A percentile compares a stretch with the other conserved stretches of the same genome.
phyloP scores from a whole-genome alignment of 495 filamentous ascomycete species.

The Stereocaulon alpinum region DNA sequence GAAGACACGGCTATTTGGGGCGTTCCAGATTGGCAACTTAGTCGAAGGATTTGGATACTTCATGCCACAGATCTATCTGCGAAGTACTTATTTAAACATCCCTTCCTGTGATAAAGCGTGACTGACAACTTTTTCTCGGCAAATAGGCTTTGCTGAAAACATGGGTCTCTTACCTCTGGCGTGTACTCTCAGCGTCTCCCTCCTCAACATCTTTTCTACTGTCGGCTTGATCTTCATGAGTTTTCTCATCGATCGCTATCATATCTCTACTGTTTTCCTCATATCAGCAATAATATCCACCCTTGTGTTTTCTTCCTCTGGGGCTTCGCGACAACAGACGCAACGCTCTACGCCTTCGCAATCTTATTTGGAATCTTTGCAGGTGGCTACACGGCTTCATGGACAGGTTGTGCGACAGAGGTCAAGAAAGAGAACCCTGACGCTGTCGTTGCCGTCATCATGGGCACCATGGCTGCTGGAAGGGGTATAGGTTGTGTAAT shows the following conservation, averaged over 20 bases:
- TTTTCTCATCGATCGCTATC: background rate
- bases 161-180: background rate
- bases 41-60: slow-evolving; percentile 51
- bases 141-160: background rate
- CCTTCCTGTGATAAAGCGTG: background rate
- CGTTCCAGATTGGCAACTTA: slow-evolving; percentile 44
- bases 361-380: slow-evolving; percentile 56
- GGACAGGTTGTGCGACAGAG: slow-evolving; percentile 46
- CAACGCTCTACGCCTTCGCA: slow-evolving; percentile 47
- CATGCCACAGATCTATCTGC: slow-evolving; percentile 50
- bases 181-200: background rate
- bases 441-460: slow-evolving; percentile 34
- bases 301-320: slow-evolving; percentile 52
- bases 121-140: background rate
- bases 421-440: slow-evolving; percentile 30
- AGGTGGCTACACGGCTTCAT: slow-evolving; percentile 45
- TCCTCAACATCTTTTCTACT: background rate
- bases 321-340: slow-evolving; percentile 44
- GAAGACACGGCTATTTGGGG: slow-evolving; percentile 34
- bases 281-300: slow-evolving; percentile 43
- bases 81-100: slow-evolving; percentile 34
- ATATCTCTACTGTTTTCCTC: slow-evolving; percentile 44
- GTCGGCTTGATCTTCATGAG: background rate
- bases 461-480: slow-evolving; percentile 46
- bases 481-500: slow-evolving; percentile 51